Percentiles rank a stretch among this genome's conserved stretches.
Evolutionary conservation across 495 filamentous ascomycete genomes (phyloP).

Genomic region (Astrothelium macrocarpum): DNA sequence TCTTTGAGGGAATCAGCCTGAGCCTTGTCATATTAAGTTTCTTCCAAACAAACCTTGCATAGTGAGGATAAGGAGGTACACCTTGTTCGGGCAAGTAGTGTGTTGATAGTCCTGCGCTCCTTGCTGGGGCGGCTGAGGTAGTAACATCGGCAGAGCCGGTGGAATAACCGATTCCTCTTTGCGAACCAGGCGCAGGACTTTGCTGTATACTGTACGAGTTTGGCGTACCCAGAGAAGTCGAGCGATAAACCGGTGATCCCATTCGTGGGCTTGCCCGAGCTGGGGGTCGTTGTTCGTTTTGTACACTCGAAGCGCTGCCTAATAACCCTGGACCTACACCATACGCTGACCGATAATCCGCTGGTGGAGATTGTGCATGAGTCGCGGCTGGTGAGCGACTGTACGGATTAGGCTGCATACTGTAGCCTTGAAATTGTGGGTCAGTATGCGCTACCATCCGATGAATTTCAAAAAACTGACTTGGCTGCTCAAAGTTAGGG

Average conservation of each 20-base stretch:
- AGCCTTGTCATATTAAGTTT: not conserved
- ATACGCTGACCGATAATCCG: not conserved
- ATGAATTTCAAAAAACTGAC: not conserved
- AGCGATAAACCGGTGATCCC: not conserved
- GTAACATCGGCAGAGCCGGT: not conserved
- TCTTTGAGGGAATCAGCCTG: not conserved
- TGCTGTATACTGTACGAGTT: not conserved
- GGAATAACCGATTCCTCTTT: not conserved
- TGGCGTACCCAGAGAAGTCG: not conserved
- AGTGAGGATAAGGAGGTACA: not conserved
- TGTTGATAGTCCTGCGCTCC: not conserved
- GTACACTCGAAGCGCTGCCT: not conserved
- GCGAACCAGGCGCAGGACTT: not conserved
- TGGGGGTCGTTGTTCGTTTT: not conserved
- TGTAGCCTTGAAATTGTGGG: not conserved
- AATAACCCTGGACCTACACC: not conserved
- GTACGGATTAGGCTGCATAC: constrained; percentile 1
- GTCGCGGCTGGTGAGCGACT: not conserved
- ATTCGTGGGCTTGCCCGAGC: not conserved
- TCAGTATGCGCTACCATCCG: not conserved
- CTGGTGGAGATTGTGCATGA: not conserved
- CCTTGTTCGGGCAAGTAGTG: not conserved
- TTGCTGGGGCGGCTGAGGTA: not conserved
- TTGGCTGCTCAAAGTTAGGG: not conserved
- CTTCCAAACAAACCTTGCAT: not conserved